Conservation (phyloP, 768 basidiomycete genomes). For the Boletus rufocinnamomeus region DNA sequence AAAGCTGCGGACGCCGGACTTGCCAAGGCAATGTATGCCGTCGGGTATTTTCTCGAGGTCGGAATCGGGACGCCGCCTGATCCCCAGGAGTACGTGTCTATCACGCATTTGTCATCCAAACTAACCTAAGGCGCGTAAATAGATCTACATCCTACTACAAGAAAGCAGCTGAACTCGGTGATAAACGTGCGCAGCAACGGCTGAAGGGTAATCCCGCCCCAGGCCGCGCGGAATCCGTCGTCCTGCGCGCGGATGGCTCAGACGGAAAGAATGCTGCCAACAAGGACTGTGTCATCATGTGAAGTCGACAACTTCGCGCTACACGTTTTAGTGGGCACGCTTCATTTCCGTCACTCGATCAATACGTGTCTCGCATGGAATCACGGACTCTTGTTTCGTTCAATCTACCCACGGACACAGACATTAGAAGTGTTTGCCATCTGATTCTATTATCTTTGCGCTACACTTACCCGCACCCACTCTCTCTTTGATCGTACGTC, state of each 20-base stretch:
- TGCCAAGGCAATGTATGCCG: conserved; percentile 95
- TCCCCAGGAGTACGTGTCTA: conserved; percentile 58
- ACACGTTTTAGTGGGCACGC: conserved; percentile 6
- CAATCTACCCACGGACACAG: conserved; percentile 23
- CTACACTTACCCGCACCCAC: conserved; percentile 10
- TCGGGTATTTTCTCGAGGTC: conserved; percentile 96
- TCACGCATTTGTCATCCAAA: conserved; percentile 4
- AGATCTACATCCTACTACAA: conserved; percentile 85
- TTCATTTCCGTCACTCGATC: conserved; percentile 18
- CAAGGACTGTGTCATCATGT: conserved; percentile 91
- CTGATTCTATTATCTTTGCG: conserved; percentile 12
- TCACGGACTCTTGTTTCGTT: conserved; percentile 10
- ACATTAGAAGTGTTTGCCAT: conserved; percentile 14
- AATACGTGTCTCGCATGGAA: not conserved
- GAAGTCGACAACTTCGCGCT: conserved; percentile 26
- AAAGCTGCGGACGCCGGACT: conserved; percentile 92
- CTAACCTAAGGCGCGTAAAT: conserved; percentile 7
- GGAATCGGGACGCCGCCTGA: conserved; percentile 80
- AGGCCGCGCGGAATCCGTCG: conserved; percentile 61
- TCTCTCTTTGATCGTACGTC: conserved; percentile 1
- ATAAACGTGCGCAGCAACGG: conserved; percentile 89
- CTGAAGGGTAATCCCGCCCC: conserved; percentile 63
- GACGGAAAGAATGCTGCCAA: conserved; percentile 54
- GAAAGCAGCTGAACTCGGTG: conserved; percentile 86
- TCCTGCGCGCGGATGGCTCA: conserved; percentile 53